Percentiles rank a stretch among this genome's conserved stretches.
phyloP scores from a whole-genome alignment of 2,329 filamentous ascomycete genomes.

The Arthrobotrys sphaeroides region DNA sequence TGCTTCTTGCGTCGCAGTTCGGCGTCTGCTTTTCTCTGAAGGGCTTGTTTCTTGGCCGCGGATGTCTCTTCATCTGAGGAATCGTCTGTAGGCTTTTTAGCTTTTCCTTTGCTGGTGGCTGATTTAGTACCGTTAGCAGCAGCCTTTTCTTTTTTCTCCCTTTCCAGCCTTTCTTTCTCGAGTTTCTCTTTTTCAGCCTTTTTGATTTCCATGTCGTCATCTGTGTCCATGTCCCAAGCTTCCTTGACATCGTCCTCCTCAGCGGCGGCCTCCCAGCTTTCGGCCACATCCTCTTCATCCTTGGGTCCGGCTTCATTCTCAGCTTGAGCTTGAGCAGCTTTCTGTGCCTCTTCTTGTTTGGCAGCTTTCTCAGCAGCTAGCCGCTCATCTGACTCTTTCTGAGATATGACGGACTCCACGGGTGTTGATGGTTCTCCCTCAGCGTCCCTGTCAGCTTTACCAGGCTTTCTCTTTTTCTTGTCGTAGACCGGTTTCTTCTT shows the following conservation, averaged over 20 bases:
- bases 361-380: constrained; percentile 59
- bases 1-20: constrained; percentile 87
- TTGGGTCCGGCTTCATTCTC: constrained; percentile 64
- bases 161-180: constrained; percentile 57
- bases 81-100: constrained; percentile 61
- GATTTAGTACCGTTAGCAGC: constrained; percentile 26
- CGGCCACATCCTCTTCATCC: constrained; percentile 70
- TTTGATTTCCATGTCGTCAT: constrained; percentile 68
- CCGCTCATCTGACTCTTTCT: constrained; percentile 73
- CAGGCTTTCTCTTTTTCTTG: constrained; percentile 77
- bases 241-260: constrained; percentile 84
- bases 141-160: constrained; percentile 44
- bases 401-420: constrained; percentile 68
- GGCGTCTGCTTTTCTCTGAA: constrained; percentile 84
- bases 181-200: constrained; percentile 59
- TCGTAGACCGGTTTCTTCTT: constrained; percentile 83
- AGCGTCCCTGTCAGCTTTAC: constrained; percentile 64
- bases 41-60: constrained; percentile 76
- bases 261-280: constrained; percentile 84
- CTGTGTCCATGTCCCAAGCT: constrained; percentile 89
- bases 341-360: constrained; percentile 76
- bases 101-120: constrained; percentile 56
- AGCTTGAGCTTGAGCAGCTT: constrained; percentile 67
- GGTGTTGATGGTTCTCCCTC: constrained; percentile 60
- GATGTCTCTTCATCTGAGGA: constrained; percentile 77